A percentile compares a stretch with the other conserved stretches of the same genome.
Evolutionary conservation across 2,329 filamentous ascomycete genomes (phyloP).

Genomic region (Fonsecaea erecta): DNA sequence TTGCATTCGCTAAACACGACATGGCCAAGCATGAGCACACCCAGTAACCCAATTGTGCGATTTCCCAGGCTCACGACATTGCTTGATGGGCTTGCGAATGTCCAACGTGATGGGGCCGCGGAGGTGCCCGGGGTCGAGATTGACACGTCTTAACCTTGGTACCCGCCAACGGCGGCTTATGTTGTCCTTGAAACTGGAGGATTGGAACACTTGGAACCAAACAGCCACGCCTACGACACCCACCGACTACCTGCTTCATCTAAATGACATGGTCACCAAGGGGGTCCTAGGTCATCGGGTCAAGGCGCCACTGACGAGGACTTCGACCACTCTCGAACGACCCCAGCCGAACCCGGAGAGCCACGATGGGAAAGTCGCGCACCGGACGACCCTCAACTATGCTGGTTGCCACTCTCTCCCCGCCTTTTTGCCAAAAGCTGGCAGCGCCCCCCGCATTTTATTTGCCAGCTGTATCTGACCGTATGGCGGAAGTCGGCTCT

Average conservation of each 20-base stretch:
- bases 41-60: neutral
- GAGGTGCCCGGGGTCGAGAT: constrained; percentile 24
- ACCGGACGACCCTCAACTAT: neutral
- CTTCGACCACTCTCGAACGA: neutral
- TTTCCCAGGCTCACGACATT: neutral
- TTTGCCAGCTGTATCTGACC: constrained; percentile 19
- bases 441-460: constrained; percentile 25
- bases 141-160: constrained; percentile 12
- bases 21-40: constrained; percentile 4
- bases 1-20: neutral
- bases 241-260: constrained; percentile 1
- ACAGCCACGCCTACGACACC: neutral
- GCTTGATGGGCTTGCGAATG: constrained; percentile 4
- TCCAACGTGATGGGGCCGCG: constrained; percentile 23
- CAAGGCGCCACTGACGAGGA: constrained; percentile 19
- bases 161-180: constrained; percentile 9
- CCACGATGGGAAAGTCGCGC: neutral
- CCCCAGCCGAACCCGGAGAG: neutral
- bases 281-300: neutral
- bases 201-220: neutral
- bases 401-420: constrained; percentile 14
- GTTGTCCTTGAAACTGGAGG: constrained; percentile 6
- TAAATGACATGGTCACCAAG: neutral
- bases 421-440: constrained; percentile 22
- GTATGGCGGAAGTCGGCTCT: constrained; percentile 22